A percentile compares a stretch with the other conserved stretches of the same genome.
Conservation (phyloP, 225 moss, liverwort and hornwort genomes). For the Climacium dendroides region DNA sequence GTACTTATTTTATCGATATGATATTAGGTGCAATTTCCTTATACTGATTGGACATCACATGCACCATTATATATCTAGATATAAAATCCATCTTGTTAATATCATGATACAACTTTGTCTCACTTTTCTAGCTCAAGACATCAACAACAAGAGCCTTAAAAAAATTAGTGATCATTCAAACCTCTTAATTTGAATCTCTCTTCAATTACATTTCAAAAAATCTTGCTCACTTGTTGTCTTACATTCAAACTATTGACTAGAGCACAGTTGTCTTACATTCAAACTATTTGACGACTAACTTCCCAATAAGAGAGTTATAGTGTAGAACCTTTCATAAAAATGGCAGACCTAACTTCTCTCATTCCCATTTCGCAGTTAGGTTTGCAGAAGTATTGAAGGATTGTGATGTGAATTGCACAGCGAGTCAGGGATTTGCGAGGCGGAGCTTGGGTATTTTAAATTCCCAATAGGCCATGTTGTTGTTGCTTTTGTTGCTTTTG, state of each 20-base stretch:
- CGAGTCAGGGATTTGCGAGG: background rate
- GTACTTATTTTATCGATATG: background rate
- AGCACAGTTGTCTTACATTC: too few relatives aligned
- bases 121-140: background rate
- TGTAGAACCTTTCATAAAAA: too few relatives aligned
- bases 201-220: too few relatives aligned
- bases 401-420: background rate
- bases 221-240: too few relatives aligned
- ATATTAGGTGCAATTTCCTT: background rate
- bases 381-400: background rate
- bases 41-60: accelerated
- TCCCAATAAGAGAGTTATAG: too few relatives aligned
- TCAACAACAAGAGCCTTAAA: background rate
- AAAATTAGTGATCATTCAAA: background rate
- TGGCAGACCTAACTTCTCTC: background rate
- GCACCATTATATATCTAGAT: too few relatives aligned
- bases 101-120: background rate
- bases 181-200: background rate
- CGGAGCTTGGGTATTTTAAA: background rate
- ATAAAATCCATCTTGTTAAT: background rate
- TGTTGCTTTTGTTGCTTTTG: background rate
- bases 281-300: too few relatives aligned
- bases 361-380: background rate
- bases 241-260: too few relatives aligned
- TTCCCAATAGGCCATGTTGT: too few relatives aligned